A percentile compares a stretch with the other conserved stretches of the same genome.
Conservation (phyloP, 148 eudicot species). For the Fallopia convolvulus region DNA sequence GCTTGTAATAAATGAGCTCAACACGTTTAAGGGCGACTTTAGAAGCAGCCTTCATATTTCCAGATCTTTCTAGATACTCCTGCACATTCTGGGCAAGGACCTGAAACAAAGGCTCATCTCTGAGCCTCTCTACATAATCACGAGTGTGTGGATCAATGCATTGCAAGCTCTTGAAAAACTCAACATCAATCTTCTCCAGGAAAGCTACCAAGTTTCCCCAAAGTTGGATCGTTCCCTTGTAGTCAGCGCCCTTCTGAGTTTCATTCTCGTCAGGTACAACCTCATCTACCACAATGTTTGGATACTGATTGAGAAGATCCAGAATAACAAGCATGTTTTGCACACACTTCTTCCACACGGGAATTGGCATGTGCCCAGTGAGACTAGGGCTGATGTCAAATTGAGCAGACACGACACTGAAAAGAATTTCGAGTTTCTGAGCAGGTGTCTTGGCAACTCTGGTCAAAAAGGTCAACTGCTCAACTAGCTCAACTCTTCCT, state of each 20-base stretch:
- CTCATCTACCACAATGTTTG: slow-evolving; percentile 68
- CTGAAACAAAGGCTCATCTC: slow-evolving; percentile 62
- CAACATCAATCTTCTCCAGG: slow-evolving; percentile 75
- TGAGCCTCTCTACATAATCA: slow-evolving; percentile 75
- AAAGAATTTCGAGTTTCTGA: slow-evolving; percentile 84
- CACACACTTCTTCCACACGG: slow-evolving; percentile 86
- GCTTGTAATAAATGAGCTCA: slow-evolving; percentile 71
- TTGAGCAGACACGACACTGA: slow-evolving; percentile 80
- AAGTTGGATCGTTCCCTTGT: slow-evolving; percentile 57
- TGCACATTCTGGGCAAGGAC: slow-evolving; percentile 77
- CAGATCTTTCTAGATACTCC: slow-evolving; percentile 52
- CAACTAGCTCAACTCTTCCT: slow-evolving; percentile 76
- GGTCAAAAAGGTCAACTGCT: slow-evolving; percentile 83
- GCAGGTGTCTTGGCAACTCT: slow-evolving; percentile 93
- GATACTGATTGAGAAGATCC: slow-evolving; percentile 59
- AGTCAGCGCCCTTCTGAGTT: slow-evolving; percentile 68
- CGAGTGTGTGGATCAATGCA: slow-evolving; percentile 80
- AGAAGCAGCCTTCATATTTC: slow-evolving; percentile 63
- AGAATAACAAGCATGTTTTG: slow-evolving; percentile 65
- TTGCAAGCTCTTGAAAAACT: slow-evolving; percentile 83
- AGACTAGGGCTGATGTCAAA: slow-evolving; percentile 81
- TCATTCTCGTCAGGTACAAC: slow-evolving; percentile 86
- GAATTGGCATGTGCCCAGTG: slow-evolving; percentile 73
- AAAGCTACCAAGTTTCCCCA: slow-evolving; percentile 95
- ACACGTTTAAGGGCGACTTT: slow-evolving; percentile 66